Conservation (phyloP, 257 asterid species). For the Capsicum pubescens region DNA sequence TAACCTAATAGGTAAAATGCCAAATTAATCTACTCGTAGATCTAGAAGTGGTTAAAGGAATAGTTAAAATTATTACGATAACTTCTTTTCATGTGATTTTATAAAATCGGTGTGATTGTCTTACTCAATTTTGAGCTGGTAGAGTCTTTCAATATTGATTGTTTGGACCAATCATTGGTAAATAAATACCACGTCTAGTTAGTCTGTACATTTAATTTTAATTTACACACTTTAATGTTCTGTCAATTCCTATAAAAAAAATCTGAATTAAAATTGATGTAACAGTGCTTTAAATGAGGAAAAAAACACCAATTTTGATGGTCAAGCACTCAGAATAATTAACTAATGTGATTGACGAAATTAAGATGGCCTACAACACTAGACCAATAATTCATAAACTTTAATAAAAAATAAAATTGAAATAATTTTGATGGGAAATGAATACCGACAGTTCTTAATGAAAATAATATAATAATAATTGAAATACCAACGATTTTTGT, state of each 20-base stretch:
- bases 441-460: background rate
- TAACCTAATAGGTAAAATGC: background rate
- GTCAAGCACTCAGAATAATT: background rate
- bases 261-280: background rate
- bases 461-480: background rate
- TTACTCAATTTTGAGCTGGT: too few relatives aligned
- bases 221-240: background rate
- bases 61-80: too few relatives aligned
- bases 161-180: background rate
- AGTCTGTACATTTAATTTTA: background rate
- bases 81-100: background rate
- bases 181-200: background rate
- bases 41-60: background rate
- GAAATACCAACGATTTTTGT: background rate
- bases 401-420: background rate
- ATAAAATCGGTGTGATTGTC: too few relatives aligned
- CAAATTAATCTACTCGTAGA: too few relatives aligned
- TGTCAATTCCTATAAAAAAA: background rate
- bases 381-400: slow-evolving; percentile 19
- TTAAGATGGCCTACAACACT: slow-evolving; percentile 13
- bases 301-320: slow-evolving; percentile 23
- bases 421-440: background rate
- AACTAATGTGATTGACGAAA: background rate
- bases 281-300: background rate
- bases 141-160: too few relatives aligned